Evolutionary conservation across 768 basidiomycete species (phyloP).

Genomic region (Collybiopsis confluens): DNA sequence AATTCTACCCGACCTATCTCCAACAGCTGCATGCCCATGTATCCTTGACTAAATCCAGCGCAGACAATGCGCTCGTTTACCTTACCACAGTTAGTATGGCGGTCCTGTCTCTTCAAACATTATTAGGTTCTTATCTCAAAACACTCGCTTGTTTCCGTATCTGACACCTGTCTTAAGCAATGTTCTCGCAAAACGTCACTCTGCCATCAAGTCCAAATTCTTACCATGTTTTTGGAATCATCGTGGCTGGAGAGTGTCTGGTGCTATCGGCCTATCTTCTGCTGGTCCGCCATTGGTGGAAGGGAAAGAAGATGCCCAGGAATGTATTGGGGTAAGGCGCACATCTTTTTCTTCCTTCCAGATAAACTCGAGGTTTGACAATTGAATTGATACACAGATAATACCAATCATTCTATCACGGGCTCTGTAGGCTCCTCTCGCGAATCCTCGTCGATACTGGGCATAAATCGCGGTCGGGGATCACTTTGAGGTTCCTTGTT

Average conservation of each 20-base stretch:
- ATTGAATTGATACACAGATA: background rate
- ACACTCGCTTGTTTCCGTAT: background rate
- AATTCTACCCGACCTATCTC: constrained; percentile 84
- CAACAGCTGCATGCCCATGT: constrained; percentile 67
- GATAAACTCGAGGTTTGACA: background rate
- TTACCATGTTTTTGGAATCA: constrained; percentile 51
- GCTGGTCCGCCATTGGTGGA: constrained; percentile 64
- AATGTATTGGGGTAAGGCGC: background rate
- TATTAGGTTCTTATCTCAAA: constrained; percentile 39
- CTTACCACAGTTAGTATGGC: constrained; percentile 67
- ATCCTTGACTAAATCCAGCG: constrained; percentile 52
- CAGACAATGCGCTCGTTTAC: constrained; percentile 62
- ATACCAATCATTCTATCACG: constrained; percentile 1
- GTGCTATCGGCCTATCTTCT: constrained; percentile 40
- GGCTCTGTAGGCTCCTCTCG: background rate
- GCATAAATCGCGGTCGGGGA: constrained; percentile 1
- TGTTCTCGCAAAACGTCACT: constrained; percentile 62
- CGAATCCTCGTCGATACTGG: constrained; percentile 4
- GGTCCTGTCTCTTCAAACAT: constrained; percentile 58
- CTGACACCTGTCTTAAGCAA: constrained; percentile 36
- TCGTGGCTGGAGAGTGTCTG: constrained; percentile 41
- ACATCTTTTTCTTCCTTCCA: background rate
- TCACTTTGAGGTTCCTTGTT: constrained; percentile 11
- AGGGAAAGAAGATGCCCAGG: constrained; percentile 39
- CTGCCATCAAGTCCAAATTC: constrained; percentile 54